Conservation (phyloP, 306 rosid species). For the Purshia tridentata region DNA sequence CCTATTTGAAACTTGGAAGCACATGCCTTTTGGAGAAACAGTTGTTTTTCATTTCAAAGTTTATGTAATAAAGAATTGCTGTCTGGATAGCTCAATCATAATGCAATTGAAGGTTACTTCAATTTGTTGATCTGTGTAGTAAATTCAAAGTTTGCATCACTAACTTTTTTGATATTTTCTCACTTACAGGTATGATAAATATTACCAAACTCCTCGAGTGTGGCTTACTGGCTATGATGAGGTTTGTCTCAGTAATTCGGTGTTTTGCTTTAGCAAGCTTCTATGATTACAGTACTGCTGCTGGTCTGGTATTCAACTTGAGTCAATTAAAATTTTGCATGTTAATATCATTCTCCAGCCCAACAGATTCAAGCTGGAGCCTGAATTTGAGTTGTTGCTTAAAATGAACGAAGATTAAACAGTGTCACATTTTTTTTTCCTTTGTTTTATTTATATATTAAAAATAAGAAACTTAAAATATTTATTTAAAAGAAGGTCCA, state of each 20-base stretch:
- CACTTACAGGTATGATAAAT: constrained; percentile 76
- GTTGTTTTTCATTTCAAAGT: neutral
- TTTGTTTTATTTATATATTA: neutral
- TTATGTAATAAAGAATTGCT: neutral
- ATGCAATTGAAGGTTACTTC: neutral
- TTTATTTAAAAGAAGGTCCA: neutral
- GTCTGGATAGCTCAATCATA: neutral
- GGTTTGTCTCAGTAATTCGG: constrained; percentile 44
- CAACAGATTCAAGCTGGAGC: neutral
- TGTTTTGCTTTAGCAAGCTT: constrained; percentile 5
- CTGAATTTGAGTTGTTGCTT: neutral
- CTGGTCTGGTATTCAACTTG: neutral
- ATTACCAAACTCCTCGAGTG: constrained; percentile 96
- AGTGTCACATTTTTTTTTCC: neutral
- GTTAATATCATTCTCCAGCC: neutral
- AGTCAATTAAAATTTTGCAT: neutral
- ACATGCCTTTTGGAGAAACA: neutral
- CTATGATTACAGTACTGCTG: neutral
- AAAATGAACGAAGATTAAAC: neutral
- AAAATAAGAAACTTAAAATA: neutral
- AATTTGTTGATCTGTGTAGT: neutral
- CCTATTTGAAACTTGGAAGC: neutral
- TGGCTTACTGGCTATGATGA: constrained; percentile 99
- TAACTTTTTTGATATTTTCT: neutral
- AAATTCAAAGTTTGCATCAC: neutral